Evolutionary conservation across 2,329 filamentous ascomycete genomes (phyloP), one percentile per base, ranked within the genome.

Genomic region (Escovopsis sp.): DNA sequence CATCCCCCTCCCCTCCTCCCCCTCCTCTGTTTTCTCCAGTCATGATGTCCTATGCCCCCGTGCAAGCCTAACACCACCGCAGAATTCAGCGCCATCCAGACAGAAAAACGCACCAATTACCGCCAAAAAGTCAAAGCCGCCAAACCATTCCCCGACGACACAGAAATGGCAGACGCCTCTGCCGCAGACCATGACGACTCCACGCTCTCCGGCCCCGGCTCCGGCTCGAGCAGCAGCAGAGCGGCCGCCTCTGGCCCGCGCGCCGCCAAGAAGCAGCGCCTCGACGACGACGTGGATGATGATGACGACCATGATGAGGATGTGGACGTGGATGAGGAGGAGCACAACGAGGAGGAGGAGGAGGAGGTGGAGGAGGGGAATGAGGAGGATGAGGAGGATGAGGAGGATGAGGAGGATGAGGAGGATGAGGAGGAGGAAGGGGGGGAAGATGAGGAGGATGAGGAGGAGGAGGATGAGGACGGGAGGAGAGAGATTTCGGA

Each of bases 51-150:
- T 15, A 28, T 13, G 2, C 6, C 23, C 21, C 19, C 23, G n/a
- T 27, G 15, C 6, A 27, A 8, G 19, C 26, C n/a, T 21, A 29
- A 27, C 19, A 16, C 2, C 11, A 6, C 12, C 15, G 3, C 14
- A 79, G 76, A 81, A 52, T 85, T 81, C 64, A 81, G 76, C 50
- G 69, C 77, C 43, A 71, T 76, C 38, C 78, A 84, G 53, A 73
- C 76, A 15, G 75, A 78, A 38, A 86, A 86, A 58, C 75, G 79
- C 35, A 83, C 76, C 45, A 73, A 69, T 13, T 82, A 84, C 57
- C 70, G 78, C 35, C 72, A 75, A 47, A 80, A 78, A 47, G 70
- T 78, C 14, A 74, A 76, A 26, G 76, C 74, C 35, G 71, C 75
- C 35, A 82, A 79, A 55, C 46, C 48, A 27, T 48, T 45, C 4